A percentile compares a stretch with the other conserved stretches of the same genome.
phyloP scores from a whole-genome alignment of 2,329 filamentous ascomycete species.

The Penicillium sp. region DNA sequence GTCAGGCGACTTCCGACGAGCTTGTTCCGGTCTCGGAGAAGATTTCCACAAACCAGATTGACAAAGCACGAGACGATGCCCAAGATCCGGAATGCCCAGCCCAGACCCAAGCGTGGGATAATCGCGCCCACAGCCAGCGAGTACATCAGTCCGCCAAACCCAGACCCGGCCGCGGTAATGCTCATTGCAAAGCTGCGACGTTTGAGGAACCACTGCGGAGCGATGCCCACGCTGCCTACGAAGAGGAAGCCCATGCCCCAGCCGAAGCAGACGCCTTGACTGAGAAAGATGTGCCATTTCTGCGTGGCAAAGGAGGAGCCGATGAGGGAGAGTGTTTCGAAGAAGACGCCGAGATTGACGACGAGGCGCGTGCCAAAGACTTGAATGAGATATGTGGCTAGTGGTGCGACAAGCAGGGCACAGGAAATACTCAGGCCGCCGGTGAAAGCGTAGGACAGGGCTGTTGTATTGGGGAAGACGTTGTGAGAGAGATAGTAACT shows the following conservation, averaged over 20 bases:
- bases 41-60: slow-evolving; percentile 56
- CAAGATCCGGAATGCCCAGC: slow-evolving; percentile 64
- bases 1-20: slow-evolving; percentile 54
- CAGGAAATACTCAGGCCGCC: slow-evolving; percentile 62
- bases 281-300: slow-evolving; percentile 63
- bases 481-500: slow-evolving; percentile 59
- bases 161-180: slow-evolving; percentile 59
- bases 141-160: slow-evolving; percentile 62
- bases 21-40: slow-evolving; percentile 61
- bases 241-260: slow-evolving; percentile 65
- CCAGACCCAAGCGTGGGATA: slow-evolving; percentile 57
- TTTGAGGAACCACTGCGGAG: slow-evolving; percentile 64
- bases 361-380: slow-evolving; percentile 56
- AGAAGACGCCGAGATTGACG: slow-evolving; percentile 57
- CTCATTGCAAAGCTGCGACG: slow-evolving; percentile 62
- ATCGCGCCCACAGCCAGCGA: slow-evolving; percentile 60
- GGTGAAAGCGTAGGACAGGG: slow-evolving; percentile 61
- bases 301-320: slow-evolving; percentile 57
- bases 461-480: slow-evolving; percentile 57
- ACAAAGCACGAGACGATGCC: slow-evolving; percentile 54
- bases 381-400: slow-evolving; percentile 57
- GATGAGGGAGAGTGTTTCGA: slow-evolving; percentile 58
- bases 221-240: slow-evolving; percentile 57
- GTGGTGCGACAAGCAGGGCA: slow-evolving; percentile 58
- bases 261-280: slow-evolving; percentile 63